Base-by-base conservation (phyloP, 768 basidiomycete species). In the Trametes punicea region DNA sequence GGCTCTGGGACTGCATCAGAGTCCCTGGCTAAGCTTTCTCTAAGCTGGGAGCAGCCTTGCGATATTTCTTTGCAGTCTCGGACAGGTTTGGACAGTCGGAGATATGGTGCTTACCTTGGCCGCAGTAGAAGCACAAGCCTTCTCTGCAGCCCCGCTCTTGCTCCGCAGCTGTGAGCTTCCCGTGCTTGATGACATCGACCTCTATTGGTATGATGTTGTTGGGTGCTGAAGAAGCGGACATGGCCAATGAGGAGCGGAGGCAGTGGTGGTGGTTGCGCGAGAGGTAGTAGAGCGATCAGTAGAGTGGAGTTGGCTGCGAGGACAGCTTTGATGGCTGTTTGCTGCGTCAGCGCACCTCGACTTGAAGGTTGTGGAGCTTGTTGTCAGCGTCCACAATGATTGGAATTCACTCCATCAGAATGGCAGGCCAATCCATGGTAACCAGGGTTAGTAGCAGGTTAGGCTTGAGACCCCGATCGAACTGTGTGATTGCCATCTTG, bases 71-170 rank as follows among this genome's bases (percentile, higher is more conserved):
- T 20, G 54, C 55, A 18, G 26, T 4, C 15, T 58, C 55, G 9
- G 60, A 61, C 62, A 60, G 66, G 48, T 64, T 67, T 8, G 54
- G 64, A 62, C 74, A 75, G 36, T 67, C 60, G 2, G 60, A 33
- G 29, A 65, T 64, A 2, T 46, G 39, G 54, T 76, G 74, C 11
- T 65, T 60, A 16, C 66, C 64, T 40, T 64, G 46, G 4, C 71
- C 70, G 45, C 75, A 77, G 51, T 74, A 75, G 18, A 69, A 49
- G 60, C 74, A 76, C 2, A 76, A 65, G 18, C 63, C 61, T 0
- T 69, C 40, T 9, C 62, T 59, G 16, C 46, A 30, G 27, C 65
- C 67, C n/a, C 57, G 58, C 18, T 69, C 59, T 0, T 54, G 40
- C 58, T 74, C 72, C 2, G 62, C 65, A 3, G 57, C 27, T 0